Evolutionary conservation across 495 filamentous ascomycete species (phyloP), one percentile per base, ranked within the genome.

Genomic region (Cairneyella variabilis): DNA sequence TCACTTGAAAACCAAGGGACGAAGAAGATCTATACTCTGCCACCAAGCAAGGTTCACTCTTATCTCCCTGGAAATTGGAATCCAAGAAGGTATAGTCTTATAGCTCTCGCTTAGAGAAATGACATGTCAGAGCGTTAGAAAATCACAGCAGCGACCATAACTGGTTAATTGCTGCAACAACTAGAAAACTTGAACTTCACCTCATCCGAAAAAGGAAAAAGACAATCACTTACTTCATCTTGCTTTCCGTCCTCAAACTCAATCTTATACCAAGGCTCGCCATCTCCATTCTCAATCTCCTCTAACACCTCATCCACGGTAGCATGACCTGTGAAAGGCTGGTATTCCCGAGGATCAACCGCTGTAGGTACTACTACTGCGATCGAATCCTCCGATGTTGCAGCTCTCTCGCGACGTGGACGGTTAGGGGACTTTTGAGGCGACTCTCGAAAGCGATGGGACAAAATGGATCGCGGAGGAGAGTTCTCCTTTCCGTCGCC

Each of bases 281-380:
- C 54, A 23, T 60, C 54, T 34, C 65, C 50, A 11, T 59, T 51
- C 21, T 61, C 55, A 8, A 68, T 56, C 27, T 75, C 64, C 14
- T 64, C 58, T 45, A 79, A 55, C 17, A 82, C 62, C 9, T 62
- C 58, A 28, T 64, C 64, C 22, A 73, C 70, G 3, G 60, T 61
- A 48, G 65, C 71, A 51, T 78, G 72, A 7, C 73, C 77, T n/a
- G 64, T 66, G 9, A 76, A 69, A 45, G 65, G 69, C 26, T 74
- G 62, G 56, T 80, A 83, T 48, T 80, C 75, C 50, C 71, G 68
- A 3, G 56, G 51, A n/a, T 71, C 59, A 18, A 64, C 48, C 20
- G 73, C 58, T 0, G 47, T 39, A 8, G 76, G 75, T 8, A 80
- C 64, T 27, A 74, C 59, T 17, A 80, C 67, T 25, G 63, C 57